A percentile compares a stretch with the other conserved stretches of the same genome.
phyloP scores from a whole-genome alignment of 768 basidiomycete species.

The Scleroderma citrinum region DNA sequence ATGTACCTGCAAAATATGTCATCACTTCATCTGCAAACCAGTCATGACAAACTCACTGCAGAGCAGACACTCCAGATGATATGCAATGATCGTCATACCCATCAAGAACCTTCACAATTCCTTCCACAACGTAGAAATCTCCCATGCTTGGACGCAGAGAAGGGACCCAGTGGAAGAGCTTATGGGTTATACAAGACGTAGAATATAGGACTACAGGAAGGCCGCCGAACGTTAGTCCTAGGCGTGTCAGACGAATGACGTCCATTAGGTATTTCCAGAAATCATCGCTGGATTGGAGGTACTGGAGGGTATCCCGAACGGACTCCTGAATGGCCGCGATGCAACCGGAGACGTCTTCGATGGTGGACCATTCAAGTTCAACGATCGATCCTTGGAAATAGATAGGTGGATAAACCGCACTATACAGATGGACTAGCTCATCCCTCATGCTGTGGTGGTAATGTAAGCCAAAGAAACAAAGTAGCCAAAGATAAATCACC shows the following conservation, averaged over 20 bases:
- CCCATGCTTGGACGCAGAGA: neutral
- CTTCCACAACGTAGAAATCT: neutral
- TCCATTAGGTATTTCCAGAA: neutral
- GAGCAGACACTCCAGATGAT: neutral
- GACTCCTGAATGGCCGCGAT: neutral
- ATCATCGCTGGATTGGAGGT: neutral
- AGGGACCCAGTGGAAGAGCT: neutral
- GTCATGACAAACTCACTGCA: neutral
- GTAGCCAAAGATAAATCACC: neutral
- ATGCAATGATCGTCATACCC: neutral
- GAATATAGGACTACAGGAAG: neutral
- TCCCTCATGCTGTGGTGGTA: neutral
- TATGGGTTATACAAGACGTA: neutral
- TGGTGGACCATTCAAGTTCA: neutral
- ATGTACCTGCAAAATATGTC: conserved; percentile 36
- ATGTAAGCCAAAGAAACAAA: neutral
- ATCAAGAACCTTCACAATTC: neutral
- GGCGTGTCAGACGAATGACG: neutral
- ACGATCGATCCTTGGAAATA: neutral
- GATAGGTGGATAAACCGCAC: neutral
- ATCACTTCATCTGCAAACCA: neutral
- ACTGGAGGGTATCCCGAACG: neutral
- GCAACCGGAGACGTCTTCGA: neutral
- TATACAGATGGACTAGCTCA: neutral
- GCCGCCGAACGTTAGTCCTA: neutral